phyloP scores from a whole-genome alignment of 148 eudicot genomes.

The Fagopyrum tataricum region DNA sequence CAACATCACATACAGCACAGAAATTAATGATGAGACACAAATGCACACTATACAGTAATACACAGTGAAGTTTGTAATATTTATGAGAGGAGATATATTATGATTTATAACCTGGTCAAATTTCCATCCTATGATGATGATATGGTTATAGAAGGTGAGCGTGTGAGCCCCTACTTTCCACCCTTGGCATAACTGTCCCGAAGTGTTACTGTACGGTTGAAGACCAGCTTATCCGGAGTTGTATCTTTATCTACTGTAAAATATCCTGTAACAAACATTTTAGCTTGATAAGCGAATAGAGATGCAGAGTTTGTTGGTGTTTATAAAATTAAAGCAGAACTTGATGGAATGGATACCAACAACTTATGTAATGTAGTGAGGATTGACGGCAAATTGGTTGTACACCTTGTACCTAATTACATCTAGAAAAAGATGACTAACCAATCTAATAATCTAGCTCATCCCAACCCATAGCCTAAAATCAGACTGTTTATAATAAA shows the following conservation, averaged over 20 bases:
- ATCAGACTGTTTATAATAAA: too few relatives aligned
- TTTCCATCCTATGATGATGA: background rate
- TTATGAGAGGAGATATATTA: background rate
- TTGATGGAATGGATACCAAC: background rate
- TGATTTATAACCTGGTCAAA: background rate
- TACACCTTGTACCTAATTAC: background rate
- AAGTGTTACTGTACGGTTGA: constrained; percentile 67
- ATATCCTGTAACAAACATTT: constrained; percentile 39
- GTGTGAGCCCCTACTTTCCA: constrained; percentile 12
- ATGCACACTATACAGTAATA: background rate
- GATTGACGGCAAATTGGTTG: background rate
- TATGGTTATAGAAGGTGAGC: background rate
- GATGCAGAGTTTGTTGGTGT: background rate
- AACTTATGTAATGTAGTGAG: background rate
- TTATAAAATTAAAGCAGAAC: background rate
- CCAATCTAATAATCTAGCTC: background rate
- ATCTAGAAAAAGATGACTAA: background rate
- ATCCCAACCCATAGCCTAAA: too few relatives aligned
- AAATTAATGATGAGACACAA: background rate
- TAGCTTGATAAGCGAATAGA: background rate
- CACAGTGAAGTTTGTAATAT: background rate
- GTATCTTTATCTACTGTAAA: constrained; percentile 76
- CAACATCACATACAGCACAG: background rate
- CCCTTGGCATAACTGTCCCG: constrained; percentile 62
- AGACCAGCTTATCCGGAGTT: constrained; percentile 52